A percentile compares a stretch with the other conserved stretches of the same genome.
Conservation (phyloP, 2,329 filamentous ascomycete species). For the Colletotrichum plurivorum region DNA sequence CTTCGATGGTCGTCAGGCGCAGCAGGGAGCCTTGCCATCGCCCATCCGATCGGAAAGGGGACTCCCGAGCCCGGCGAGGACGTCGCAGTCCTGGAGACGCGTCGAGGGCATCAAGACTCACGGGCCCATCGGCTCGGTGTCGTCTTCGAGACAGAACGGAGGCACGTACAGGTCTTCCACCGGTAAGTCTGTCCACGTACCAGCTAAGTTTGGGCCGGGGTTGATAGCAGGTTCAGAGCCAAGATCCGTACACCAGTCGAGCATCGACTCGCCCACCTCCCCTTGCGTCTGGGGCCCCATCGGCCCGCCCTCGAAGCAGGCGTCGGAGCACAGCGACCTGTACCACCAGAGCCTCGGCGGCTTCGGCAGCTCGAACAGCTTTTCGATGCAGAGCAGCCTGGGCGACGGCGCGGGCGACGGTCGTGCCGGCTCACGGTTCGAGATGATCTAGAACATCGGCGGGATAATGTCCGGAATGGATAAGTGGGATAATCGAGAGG, state of each 20-base stretch:
- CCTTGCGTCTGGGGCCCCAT: slow-evolving; percentile 49
- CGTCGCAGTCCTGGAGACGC: slow-evolving; percentile 33
- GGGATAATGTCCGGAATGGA: neutral
- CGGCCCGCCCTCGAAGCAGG: slow-evolving; percentile 45
- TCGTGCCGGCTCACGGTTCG: slow-evolving; percentile 7
- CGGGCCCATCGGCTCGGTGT: slow-evolving; percentile 10
- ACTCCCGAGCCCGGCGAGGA: slow-evolving; percentile 16
- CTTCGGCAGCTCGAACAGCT: slow-evolving; percentile 9
- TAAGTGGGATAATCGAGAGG: neutral
- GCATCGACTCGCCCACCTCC: slow-evolving; percentile 28
- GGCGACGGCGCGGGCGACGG: slow-evolving; percentile 2
- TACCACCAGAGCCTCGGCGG: slow-evolving; percentile 12
- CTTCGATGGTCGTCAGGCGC: slow-evolving; percentile 6
- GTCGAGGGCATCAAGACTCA: slow-evolving; percentile 6
- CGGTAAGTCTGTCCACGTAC: slow-evolving; percentile 3
- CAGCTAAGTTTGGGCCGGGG: neutral
- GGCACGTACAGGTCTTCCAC: slow-evolving; percentile 9
- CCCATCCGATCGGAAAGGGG: slow-evolving; percentile 18
- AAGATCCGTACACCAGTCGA: slow-evolving; percentile 14
- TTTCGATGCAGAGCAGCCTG: slow-evolving; percentile 12
- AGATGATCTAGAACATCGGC: neutral
- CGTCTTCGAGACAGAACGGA: slow-evolving; percentile 2
- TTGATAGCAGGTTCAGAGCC: slow-evolving; percentile 5
- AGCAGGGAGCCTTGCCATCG: slow-evolving; percentile 2
- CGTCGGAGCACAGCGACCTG: slow-evolving; percentile 8